A percentile compares a stretch with the other conserved stretches of the same genome.
phyloP scores from a whole-genome alignment of 176 grass and related monocot species.

The Aegilops bicornis region DNA sequence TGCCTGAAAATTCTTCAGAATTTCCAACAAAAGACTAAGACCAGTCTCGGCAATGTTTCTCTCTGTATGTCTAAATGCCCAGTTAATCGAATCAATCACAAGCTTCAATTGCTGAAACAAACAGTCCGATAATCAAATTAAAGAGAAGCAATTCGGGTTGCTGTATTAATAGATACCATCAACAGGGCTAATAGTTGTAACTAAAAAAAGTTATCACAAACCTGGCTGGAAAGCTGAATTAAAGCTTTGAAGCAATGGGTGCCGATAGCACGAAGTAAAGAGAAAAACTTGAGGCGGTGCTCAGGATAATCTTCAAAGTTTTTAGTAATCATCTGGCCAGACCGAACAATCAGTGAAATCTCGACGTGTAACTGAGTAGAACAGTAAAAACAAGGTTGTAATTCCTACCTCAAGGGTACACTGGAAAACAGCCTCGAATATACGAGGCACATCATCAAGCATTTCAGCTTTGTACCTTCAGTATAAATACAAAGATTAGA shows the following conservation, averaged over 20 bases:
- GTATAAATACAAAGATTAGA: slow-evolving; percentile 26
- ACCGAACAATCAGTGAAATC: slow-evolving; percentile 17
- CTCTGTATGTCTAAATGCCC: slow-evolving; percentile 99
- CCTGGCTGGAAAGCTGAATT: slow-evolving; percentile 94
- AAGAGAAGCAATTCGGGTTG: background rate
- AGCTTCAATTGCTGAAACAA: slow-evolving; percentile 96
- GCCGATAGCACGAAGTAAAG: slow-evolving; percentile 88
- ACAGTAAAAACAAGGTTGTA: slow-evolving; percentile 6
- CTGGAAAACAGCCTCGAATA: slow-evolving; percentile 99
- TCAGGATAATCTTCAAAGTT: slow-evolving; percentile 99
- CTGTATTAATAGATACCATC: background rate
- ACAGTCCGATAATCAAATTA: slow-evolving; percentile 34
- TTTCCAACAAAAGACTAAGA: slow-evolving; percentile 87
- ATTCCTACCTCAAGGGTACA: slow-evolving; percentile 88
- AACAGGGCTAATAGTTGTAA: background rate
- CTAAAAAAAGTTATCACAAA: slow-evolving; percentile 33
- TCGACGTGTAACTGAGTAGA: background rate
- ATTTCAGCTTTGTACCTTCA: slow-evolving; percentile 87
- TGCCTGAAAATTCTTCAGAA: slow-evolving; percentile 97
- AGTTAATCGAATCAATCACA: slow-evolving; percentile 96
- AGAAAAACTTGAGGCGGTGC: slow-evolving; percentile 98
- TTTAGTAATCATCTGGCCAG: slow-evolving; percentile 92
- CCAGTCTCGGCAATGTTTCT: slow-evolving; percentile 99
- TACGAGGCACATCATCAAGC: slow-evolving; percentile 87
- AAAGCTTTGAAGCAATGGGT: slow-evolving; percentile 98